A percentile compares a stretch with the other conserved stretches of the same genome.
Conservation (phyloP, 2,329 filamentous ascomycete species). For the Aureobasidium sp. region DNA sequence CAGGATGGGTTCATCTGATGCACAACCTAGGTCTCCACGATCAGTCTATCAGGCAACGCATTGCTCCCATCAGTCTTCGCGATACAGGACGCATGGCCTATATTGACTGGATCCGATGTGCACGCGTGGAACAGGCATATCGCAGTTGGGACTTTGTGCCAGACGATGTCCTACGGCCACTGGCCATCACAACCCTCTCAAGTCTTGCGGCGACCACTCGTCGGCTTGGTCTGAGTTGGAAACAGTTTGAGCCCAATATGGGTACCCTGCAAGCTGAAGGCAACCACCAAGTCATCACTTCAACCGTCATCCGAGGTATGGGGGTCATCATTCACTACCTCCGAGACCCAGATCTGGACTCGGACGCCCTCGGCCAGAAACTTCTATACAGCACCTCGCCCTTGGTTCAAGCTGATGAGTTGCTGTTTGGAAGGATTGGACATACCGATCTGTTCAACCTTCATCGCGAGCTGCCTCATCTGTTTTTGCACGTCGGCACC, state of each 20-base stretch:
- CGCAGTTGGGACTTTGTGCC: conserved; percentile 14
- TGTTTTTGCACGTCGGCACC: conserved; percentile 1
- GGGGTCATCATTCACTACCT: conserved; percentile 11
- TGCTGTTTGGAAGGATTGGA: conserved; percentile 4
- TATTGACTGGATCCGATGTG: conserved; percentile 1
- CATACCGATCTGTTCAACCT: conserved; percentile 4
- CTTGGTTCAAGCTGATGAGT: background rate
- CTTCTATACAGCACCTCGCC: background rate
- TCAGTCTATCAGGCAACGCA: background rate
- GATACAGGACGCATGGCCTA: background rate
- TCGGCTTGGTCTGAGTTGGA: conserved; percentile 7
- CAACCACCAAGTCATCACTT: conserved; percentile 12
- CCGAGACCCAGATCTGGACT: conserved; percentile 1
- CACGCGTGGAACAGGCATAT: background rate
- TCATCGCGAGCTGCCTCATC: background rate
- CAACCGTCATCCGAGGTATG: conserved; percentile 13
- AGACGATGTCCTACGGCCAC: conserved; percentile 3
- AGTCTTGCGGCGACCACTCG: background rate
- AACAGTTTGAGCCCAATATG: conserved; percentile 11
- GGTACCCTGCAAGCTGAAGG: conserved; percentile 8
- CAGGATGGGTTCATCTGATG: conserved; percentile 11
- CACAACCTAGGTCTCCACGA: conserved; percentile 13
- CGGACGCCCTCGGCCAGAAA: background rate
- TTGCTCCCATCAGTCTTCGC: background rate
- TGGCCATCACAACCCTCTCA: conserved; percentile 10